Base-by-base conservation (phyloP, 2,329 filamentous ascomycete species). In the Fusarium avenaceum region DNA sequence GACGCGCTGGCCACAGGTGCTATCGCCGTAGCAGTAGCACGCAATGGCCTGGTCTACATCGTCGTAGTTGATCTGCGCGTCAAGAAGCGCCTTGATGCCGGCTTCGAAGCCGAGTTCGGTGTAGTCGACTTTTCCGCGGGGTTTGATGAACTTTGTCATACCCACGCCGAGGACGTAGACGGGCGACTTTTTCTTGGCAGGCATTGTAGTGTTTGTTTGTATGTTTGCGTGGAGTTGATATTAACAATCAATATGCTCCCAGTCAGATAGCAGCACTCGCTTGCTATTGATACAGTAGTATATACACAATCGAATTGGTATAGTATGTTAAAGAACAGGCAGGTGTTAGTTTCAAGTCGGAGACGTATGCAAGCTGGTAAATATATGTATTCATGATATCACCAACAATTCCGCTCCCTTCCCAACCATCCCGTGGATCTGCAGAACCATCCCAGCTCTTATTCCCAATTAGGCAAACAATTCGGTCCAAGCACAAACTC, bases 111-210 rank as follows among this genome's bases (percentile, higher is more conserved):
- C 94, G 24, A 97, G 89, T 78, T 97, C 94, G 9, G 93, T 93
- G 82, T 97, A 97, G 83, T 97, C 94, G 70, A 97, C 92, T 79
- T 95, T 95, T 78, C 93, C 93, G 57, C 94, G 89, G 42, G 94
- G 94, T 85, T 97, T 97, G 87, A 97, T 95, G 87, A 98, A 98
- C 82, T 97, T 97, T 82, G 95, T 98, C 93, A 98, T 96, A 83
- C 95, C 95, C 73, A 98, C 96, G 84, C 95, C 95, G 64, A 98
- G 89, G 77, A 98, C 92, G 85, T 98, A 98, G 85, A 84, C 84
- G 62, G 85, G 84, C 54, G 83, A 79, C 74, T 84, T 85, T 72
- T 81, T 77, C 70, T 83, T 83, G 74, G 80, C 79, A 47, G 83
- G 78, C 85, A 87, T 87, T 42, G 45, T 54, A 48, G 39, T n/a